Evolutionary conservation across 495 filamentous ascomycete genomes (phyloP), one percentile per base, ranked within the genome.

Genomic region (Aspergillus mulundensis): DNA sequence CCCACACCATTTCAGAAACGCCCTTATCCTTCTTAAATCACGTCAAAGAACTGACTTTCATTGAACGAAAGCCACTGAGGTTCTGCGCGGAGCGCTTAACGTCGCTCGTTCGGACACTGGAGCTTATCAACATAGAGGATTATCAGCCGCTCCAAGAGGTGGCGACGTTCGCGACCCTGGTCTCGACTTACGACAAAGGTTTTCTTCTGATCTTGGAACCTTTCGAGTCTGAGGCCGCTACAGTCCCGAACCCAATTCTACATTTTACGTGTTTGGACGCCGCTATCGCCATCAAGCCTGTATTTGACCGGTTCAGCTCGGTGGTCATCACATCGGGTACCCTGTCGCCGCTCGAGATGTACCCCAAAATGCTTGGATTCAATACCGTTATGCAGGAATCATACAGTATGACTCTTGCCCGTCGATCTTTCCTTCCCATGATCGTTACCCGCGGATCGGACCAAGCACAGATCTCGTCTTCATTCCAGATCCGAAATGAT

Each of bases 321-420:
- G 95, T 99, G 52, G 92, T 99, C 70, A 97, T 99, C 69, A 99
- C 95, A 5, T 97, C 95, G 0, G 95, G 95, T 63, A 99, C 95
- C 3, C 87, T 99, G 49, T 97, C 94, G 0, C 95, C 95, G 0
- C 70, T 99, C 5, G 95, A 99, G 68, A 97, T 99, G 91, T 99
- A 97, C 67, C 95, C 95, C 0, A 96, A 96, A 63, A 97, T 99
- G 94, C 84, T 99, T 10, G 88, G 87, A 41, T 99, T 99, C 72
- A 79, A 76, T 3, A 87, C 90, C 11, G 92, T 97, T 15, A 85
- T 97, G 28, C 90, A 97, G 66, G 91, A 97, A 67, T 97, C 95
- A 1, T 99, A 97, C 75, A 83, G 81, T 58, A 97, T 99, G 92
- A 97, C 95, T 0, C 83, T 99, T 16, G 93, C 93, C 1, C 82